Conservation (phyloP, 164 flowering plant genomes). For the Kingdonia uniflora region DNA sequence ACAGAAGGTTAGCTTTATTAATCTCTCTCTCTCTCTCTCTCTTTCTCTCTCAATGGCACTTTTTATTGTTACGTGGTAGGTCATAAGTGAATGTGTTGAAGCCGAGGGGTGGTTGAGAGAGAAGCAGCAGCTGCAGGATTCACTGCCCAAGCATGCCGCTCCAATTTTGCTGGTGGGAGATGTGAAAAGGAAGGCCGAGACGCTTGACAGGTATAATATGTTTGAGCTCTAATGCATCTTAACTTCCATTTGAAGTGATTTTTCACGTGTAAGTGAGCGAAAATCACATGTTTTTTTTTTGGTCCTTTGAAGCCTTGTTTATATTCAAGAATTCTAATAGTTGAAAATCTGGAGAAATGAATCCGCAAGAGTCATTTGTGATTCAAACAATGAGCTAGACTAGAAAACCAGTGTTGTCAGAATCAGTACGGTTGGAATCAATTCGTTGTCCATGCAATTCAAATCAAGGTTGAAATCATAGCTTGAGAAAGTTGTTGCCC, state of each 20-base stretch:
- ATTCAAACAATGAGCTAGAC: background rate
- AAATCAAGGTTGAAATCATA: no score
- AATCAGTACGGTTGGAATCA: no score
- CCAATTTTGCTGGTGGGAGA: conserved; percentile 69
- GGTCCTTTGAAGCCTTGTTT: background rate
- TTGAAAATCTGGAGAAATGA: background rate
- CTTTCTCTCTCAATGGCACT: background rate
- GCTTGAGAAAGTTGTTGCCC: no score
- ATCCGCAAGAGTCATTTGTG: background rate
- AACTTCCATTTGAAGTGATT: no score
- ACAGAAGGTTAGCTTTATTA: conserved; percentile 69
- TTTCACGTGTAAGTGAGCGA: background rate
- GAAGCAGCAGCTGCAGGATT: conserved; percentile 70
- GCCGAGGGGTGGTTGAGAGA: conserved; percentile 87
- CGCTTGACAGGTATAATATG: conserved; percentile 60
- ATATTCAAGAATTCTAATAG: background rate
- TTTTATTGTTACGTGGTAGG: conserved; percentile 23
- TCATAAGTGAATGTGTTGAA: conserved; percentile 66
- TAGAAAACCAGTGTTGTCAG: no score
- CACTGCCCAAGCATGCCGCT: conserved; percentile 59
- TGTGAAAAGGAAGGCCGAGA: conserved; percentile 71
- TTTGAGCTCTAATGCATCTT: no score
- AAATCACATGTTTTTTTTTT: background rate
- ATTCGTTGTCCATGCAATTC: no score
- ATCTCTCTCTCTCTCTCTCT: conserved; percentile 6